These are phyloP conservation scores for Cryomyces antarcticus DNA, from an alignment of 495 filamentous ascomycete genomes.

Conservation along the genomic window DNA sequence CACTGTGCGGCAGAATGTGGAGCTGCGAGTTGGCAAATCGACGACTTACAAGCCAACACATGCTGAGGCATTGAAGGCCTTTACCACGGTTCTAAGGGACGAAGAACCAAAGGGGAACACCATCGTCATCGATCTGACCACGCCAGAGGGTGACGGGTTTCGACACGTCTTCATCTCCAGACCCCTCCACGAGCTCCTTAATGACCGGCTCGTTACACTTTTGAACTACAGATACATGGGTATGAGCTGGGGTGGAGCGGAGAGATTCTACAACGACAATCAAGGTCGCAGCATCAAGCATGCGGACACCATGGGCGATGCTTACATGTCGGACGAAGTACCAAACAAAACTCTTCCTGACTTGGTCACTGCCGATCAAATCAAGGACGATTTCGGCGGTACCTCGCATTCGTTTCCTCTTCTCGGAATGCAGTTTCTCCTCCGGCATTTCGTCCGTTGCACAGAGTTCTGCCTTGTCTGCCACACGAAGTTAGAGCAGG, in stretches of 20 bases:
- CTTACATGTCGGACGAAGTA: slow-evolving; percentile 16
- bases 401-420: slow-evolving; percentile 39
- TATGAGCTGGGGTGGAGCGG: slow-evolving; percentile 53
- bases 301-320: slow-evolving; percentile 15
- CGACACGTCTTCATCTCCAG: slow-evolving; percentile 46
- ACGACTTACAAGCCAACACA: slow-evolving; percentile 33
- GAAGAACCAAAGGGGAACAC: slow-evolving; percentile 1
- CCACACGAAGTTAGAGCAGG: slow-evolving; percentile 46
- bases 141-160: slow-evolving; percentile 11
- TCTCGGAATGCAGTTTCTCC: slow-evolving; percentile 56
- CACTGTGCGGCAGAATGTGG: slow-evolving; percentile 12
- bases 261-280: slow-evolving; percentile 30
- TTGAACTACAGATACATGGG: slow-evolving; percentile 33
- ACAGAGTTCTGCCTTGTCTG: slow-evolving; percentile 81
- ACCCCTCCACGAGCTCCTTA: slow-evolving; percentile 50
- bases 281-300: slow-evolving; percentile 19
- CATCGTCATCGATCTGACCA: slow-evolving; percentile 1
- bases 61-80: slow-evolving; percentile 29
- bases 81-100: slow-evolving; percentile 15
- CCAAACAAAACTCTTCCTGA: background rate
- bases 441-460: slow-evolving; percentile 64
- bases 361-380: slow-evolving; percentile 12
- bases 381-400: background rate
- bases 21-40: slow-evolving; percentile 30
- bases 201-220: slow-evolving; percentile 42